Conservation (phyloP, 2,329 filamentous ascomycete genomes). For the Botrytis tulipae region DNA sequence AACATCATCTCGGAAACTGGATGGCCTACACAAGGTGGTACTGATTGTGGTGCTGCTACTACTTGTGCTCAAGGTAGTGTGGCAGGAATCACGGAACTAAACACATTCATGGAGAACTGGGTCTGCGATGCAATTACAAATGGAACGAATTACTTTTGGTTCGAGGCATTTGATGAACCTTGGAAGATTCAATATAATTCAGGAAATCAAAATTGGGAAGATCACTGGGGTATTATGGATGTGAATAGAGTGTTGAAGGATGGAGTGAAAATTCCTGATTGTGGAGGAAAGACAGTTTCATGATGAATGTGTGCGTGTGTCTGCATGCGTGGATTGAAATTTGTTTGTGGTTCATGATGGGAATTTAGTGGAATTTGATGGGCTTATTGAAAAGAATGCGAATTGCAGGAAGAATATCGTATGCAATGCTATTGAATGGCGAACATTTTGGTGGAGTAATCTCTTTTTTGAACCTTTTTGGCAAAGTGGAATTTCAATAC, state of each 20-base stretch:
- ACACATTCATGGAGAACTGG: slow-evolving; percentile 82
- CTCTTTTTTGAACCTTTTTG: not conserved
- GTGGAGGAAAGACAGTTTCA: slow-evolving; percentile 60
- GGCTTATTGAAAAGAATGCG: not conserved
- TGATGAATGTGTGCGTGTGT: not conserved
- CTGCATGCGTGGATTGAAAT: not conserved
- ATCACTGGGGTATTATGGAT: slow-evolving; percentile 93
- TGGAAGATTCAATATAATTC: slow-evolving; percentile 82
- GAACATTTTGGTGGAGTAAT: slow-evolving; percentile 2
- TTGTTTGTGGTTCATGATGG: not conserved
- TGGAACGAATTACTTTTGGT: slow-evolving; percentile 94
- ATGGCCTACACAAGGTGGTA: slow-evolving; percentile 84
- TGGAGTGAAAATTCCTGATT: slow-evolving; percentile 84
- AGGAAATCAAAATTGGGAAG: slow-evolving; percentile 75
- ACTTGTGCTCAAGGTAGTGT: slow-evolving; percentile 67
- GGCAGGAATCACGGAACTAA: slow-evolving; percentile 77
- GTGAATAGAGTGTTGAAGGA: slow-evolving; percentile 78
- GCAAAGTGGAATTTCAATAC: not conserved
- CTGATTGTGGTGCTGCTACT: slow-evolving; percentile 61
- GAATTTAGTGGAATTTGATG: not conserved
- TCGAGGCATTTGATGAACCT: slow-evolving; percentile 93
- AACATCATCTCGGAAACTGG: slow-evolving; percentile 89
- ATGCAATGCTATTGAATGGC: not conserved
- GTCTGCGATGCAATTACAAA: slow-evolving; percentile 78
- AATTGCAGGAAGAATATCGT: not conserved